These are phyloP conservation scores for Alternaria alternata DNA, from an alignment of 2,329 filamentous ascomycete genomes.

Conservation along the genomic window DNA sequence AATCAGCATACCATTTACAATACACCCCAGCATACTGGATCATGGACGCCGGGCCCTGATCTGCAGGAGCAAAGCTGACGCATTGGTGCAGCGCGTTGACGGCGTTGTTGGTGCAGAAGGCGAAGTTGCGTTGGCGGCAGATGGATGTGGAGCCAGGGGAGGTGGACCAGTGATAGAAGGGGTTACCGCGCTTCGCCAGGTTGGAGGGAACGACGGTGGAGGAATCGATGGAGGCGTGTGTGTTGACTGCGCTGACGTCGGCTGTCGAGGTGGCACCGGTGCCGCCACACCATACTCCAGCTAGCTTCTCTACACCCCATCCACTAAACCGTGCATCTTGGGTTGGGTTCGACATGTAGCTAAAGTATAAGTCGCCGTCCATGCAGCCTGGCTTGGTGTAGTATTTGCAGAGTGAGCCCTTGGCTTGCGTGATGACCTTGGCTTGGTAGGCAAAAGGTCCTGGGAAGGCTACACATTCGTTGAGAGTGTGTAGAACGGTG, in stretches of 20 bases:
- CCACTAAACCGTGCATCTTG: background rate
- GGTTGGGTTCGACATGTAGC: background rate
- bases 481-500: background rate
- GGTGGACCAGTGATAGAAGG: background rate
- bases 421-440: background rate
- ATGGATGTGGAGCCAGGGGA: background rate
- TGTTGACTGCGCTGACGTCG: background rate
- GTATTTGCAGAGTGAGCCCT: conserved; percentile 1
- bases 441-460: background rate
- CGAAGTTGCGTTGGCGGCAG: background rate
- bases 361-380: background rate
- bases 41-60: background rate
- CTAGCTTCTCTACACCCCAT: background rate
- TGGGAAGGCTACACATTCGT: background rate
- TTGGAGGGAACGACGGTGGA: too few species aligned
- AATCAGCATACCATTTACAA: conserved; percentile 7
- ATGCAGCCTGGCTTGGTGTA: conserved; percentile 5
- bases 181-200: background rate
- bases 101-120: conserved; percentile 2
- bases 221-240: too few species aligned
- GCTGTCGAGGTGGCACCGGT: background rate
- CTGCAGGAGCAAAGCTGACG: conserved; percentile 1
- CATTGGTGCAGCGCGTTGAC: conserved; percentile 3
- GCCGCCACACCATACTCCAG: background rate
- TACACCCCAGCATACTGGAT: background rate